Conservation (phyloP, 1,284 basidiomycete species). For the Violaceomyces palustris region DNA sequence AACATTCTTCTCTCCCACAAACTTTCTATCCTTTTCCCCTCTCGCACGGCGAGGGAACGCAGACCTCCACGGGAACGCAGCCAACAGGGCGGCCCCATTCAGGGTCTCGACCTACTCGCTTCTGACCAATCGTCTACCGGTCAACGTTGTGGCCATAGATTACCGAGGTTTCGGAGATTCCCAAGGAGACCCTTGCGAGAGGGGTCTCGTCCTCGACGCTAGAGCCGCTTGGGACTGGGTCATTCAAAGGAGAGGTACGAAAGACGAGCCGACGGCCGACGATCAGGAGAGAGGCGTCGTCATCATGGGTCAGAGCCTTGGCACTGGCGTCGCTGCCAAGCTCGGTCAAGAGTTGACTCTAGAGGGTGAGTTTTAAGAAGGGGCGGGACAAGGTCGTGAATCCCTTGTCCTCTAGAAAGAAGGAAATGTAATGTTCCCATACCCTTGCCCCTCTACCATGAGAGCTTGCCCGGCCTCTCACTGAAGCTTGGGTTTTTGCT, state of each 20-base stretch:
- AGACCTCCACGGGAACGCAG: conserved; percentile 82
- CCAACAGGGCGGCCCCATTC: conserved; percentile 64
- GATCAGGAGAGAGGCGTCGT: conserved; percentile 60
- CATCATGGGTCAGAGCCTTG: conserved; percentile 74
- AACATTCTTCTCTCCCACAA: too few relatives aligned
- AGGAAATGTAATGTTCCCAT: too few relatives aligned
- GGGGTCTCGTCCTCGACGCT: conserved; percentile 71
- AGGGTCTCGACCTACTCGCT: conserved; percentile 65
- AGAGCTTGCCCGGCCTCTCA: too few relatives aligned
- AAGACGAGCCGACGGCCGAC: not conserved
- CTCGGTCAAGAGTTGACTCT: conserved; percentile 62
- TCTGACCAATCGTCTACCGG: conserved; percentile 63
- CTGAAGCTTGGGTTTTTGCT: too few relatives aligned
- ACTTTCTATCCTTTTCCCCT: not conserved
- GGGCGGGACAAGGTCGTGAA: too few relatives aligned
- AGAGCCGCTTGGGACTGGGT: conserved; percentile 72
- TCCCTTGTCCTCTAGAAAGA: too few relatives aligned
- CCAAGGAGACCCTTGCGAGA: conserved; percentile 68
- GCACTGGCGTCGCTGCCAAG: conserved; percentile 69
- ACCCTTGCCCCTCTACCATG: too few relatives aligned
- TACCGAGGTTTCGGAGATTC: conserved; percentile 92
- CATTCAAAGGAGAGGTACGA: not conserved
- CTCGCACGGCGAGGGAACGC: too few relatives aligned
- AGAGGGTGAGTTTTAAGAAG: too few relatives aligned
- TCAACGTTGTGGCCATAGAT: conserved; percentile 78